These are phyloP conservation scores for Umbelopsis sp. DNA, from an alignment of 371 early-diverging fungal genomes.

Conservation along the genomic window DNA sequence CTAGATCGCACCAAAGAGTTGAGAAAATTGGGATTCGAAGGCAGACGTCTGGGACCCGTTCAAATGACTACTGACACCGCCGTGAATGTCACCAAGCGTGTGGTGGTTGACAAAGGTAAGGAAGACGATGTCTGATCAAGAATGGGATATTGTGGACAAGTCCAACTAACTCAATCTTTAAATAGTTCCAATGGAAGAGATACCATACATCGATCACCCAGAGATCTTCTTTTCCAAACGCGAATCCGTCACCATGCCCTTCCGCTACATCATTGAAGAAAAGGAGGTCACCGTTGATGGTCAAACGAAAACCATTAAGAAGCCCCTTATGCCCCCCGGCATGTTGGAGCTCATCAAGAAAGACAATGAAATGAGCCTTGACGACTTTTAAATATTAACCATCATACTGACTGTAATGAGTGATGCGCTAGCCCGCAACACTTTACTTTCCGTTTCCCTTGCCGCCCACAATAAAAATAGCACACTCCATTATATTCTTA, in stretches of 20 bases:
- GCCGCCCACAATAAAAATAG: background rate
- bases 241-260: constrained; percentile 80
- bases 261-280: constrained; percentile 61
- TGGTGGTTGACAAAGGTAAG: constrained; percentile 63
- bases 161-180: background rate
- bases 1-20: constrained; percentile 78
- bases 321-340: constrained; percentile 78
- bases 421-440: background rate
- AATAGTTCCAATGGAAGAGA: constrained; percentile 61
- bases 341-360: constrained; percentile 76
- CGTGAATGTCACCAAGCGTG: constrained; percentile 63
- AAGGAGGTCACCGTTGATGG: constrained; percentile 53
- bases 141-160: background rate
- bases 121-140: background rate
- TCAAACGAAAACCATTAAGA: constrained; percentile 51
- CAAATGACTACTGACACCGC: constrained; percentile 82
- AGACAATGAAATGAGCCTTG: constrained; percentile 70
- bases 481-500: background rate
- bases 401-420: background rate
- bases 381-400: constrained; percentile 24
- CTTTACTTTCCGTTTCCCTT: background rate
- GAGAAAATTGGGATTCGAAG: constrained; percentile 74
- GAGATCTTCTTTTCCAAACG: constrained; percentile 70
- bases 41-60: constrained; percentile 74
- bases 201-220: constrained; percentile 76